These are phyloP conservation scores for Leccinum laetum DNA, from an alignment of 1,284 basidiomycete species.

Conservation along the genomic window DNA sequence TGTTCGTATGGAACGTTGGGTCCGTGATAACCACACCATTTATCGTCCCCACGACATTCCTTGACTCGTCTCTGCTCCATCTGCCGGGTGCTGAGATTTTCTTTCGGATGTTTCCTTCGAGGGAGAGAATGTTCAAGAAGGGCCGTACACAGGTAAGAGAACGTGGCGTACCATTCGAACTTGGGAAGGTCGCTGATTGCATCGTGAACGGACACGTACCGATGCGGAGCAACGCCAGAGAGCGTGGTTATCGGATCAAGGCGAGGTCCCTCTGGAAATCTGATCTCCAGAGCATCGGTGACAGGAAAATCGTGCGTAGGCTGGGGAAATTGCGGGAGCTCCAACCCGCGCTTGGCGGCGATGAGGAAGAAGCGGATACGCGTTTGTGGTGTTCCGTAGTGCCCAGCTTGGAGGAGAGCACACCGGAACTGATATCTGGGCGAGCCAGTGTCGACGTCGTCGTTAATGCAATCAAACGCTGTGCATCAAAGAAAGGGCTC, in stretches of 20 bases:
- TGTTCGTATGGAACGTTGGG: slow-evolving; percentile 40
- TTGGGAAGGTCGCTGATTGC: slow-evolving; percentile 67
- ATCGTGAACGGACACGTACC: slow-evolving; percentile 58
- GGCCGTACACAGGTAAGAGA: not conserved
- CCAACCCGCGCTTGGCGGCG: slow-evolving; percentile 51
- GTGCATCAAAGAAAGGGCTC: slow-evolving; percentile 13
- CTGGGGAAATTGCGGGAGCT: slow-evolving; percentile 64
- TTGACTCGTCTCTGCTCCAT: slow-evolving; percentile 20
- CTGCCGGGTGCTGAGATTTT: slow-evolving; percentile 5
- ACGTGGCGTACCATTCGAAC: slow-evolving; percentile 63
- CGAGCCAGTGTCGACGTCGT: not conserved
- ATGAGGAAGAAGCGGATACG: slow-evolving; percentile 71
- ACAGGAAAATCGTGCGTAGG: slow-evolving; percentile 66
- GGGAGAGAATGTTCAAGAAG: slow-evolving; percentile 13
- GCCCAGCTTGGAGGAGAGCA: slow-evolving; percentile 63
- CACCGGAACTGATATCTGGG: slow-evolving; percentile 68
- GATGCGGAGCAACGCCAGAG: slow-evolving; percentile 50
- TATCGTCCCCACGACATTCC: slow-evolving; percentile 37
- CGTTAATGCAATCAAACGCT: not conserved
- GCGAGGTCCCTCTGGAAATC: slow-evolving; percentile 39
- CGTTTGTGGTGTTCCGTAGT: slow-evolving; percentile 72
- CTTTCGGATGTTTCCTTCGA: slow-evolving; percentile 24
- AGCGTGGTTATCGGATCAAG: slow-evolving; percentile 47
- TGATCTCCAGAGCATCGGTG: slow-evolving; percentile 45
- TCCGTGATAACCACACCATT: slow-evolving; percentile 43